phyloP scores from a whole-genome alignment of 106 monocot species.

The Dioscorea zingiberensis region DNA sequence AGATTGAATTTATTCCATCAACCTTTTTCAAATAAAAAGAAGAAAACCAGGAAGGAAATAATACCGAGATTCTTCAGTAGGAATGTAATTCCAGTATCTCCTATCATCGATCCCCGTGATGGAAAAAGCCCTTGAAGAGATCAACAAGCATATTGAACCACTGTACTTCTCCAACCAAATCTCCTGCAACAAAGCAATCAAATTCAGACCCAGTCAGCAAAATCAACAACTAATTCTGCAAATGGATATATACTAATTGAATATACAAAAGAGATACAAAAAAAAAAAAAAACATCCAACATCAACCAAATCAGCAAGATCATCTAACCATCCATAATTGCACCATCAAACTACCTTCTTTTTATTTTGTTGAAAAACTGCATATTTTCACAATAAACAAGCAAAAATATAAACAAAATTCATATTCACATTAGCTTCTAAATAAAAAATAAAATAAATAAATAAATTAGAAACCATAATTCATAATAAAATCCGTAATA shows the following conservation, averaged over 20 bases:
- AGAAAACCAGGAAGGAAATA: neutral
- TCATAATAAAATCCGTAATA: too few species aligned
- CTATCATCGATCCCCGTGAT: conserved; percentile 87
- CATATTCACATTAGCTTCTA: too few species aligned
- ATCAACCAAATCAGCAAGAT: neutral
- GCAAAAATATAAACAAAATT: too few species aligned
- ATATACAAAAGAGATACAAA: neutral
- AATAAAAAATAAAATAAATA: too few species aligned
- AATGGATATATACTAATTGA: neutral
- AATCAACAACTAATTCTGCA: neutral
- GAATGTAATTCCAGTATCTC: conserved; percentile 70
- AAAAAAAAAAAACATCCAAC: neutral
- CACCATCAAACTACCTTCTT: too few species aligned
- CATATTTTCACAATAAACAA: too few species aligned
- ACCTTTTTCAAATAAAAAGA: neutral
- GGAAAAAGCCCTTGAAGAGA: conserved; percentile 59
- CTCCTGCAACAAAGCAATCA: conserved; percentile 22
- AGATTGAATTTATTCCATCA: neutral
- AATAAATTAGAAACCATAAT: too few species aligned
- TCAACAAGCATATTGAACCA: conserved; percentile 60
- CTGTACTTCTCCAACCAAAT: conserved; percentile 68
- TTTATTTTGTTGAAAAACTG: too few species aligned
- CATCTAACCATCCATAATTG: too few species aligned
- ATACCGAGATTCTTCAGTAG: conserved; percentile 83
- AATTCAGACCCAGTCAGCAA: neutral